Percentiles rank a stretch among this genome's conserved stretches.
Conservation (phyloP, 805 yeast species). For the Saccharomycopsis sp. region DNA sequence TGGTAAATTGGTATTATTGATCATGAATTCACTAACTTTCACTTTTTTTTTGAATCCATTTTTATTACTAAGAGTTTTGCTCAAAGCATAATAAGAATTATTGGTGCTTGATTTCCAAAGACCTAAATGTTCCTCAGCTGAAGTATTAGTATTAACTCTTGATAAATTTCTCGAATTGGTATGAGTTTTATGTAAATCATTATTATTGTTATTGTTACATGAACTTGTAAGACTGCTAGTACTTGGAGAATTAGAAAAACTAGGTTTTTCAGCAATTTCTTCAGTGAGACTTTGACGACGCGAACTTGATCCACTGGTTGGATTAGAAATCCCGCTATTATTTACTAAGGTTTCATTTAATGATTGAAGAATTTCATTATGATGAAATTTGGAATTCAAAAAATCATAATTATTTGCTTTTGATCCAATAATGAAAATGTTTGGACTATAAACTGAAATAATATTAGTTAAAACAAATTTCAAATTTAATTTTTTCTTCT, state of each 20-base stretch:
- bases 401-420: slow-evolving; percentile 1
- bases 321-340: not conserved
- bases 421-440: slow-evolving; percentile 15
- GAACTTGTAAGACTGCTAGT: not conserved
- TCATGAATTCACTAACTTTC: slow-evolving; percentile 11
- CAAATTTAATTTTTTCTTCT: slow-evolving; percentile 6
- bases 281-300: not conserved
- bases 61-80: not conserved
- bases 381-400: not conserved
- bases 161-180: no score
- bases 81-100: not conserved
- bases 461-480: slow-evolving; percentile 13
- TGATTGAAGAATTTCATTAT: not conserved
- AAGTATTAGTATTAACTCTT: not conserved
- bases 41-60: slow-evolving; percentile 1
- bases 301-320: not conserved
- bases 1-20: slow-evolving; percentile 7
- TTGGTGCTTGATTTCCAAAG: not conserved
- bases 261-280: not conserved
- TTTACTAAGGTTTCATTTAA: not conserved
- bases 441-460: slow-evolving; percentile 14
- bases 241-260: not conserved
- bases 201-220: not conserved
- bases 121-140: not conserved
- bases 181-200: no score